A percentile compares a stretch with the other conserved stretches of the same genome.
These are phyloP conservation scores for Lyophyllum decastes DNA, from an alignment of 768 basidiomycete species.

Conservation along the genomic window DNA sequence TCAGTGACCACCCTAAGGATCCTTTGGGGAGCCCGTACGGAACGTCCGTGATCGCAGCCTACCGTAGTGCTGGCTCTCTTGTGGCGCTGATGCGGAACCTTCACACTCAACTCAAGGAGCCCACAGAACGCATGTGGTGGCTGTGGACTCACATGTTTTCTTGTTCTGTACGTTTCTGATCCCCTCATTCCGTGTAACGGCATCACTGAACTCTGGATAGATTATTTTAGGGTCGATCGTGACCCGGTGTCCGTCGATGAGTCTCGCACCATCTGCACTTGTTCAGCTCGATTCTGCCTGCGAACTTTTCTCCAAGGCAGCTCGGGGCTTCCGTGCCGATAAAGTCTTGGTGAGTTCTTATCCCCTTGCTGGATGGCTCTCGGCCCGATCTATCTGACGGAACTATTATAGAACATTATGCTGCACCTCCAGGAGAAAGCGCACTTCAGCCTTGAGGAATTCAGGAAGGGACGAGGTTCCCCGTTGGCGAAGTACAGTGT, in stretches of 20 bases:
- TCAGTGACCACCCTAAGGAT: conserved; percentile 74
- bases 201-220: conserved; percentile 28
- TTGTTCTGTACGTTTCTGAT: conserved; percentile 51
- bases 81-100: conserved; percentile 72
- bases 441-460: conserved; percentile 64
- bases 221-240: conserved; percentile 77
- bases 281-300: conserved; percentile 76
- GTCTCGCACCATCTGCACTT: conserved; percentile 72
- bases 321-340: conserved; percentile 62
- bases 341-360: conserved; percentile 57
- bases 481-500: conserved; percentile 40
- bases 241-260: conserved; percentile 79
- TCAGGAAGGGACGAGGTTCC: conserved; percentile 55
- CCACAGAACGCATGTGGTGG: conserved; percentile 67
- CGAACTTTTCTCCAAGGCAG: conserved; percentile 71
- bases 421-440: conserved; percentile 63
- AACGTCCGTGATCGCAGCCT: conserved; percentile 73
- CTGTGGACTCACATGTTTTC: conserved; percentile 66
- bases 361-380: background rate
- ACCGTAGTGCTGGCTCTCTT: conserved; percentile 70
- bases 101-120: conserved; percentile 62
- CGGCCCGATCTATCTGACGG: background rate
- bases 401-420: conserved; percentile 56
- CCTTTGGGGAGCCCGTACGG: conserved; percentile 73
- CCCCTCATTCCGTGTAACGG: conserved; percentile 6